phyloP scores from a whole-genome alignment of 1,284 basidiomycete species.

The Ceratobasidium sp. region DNA sequence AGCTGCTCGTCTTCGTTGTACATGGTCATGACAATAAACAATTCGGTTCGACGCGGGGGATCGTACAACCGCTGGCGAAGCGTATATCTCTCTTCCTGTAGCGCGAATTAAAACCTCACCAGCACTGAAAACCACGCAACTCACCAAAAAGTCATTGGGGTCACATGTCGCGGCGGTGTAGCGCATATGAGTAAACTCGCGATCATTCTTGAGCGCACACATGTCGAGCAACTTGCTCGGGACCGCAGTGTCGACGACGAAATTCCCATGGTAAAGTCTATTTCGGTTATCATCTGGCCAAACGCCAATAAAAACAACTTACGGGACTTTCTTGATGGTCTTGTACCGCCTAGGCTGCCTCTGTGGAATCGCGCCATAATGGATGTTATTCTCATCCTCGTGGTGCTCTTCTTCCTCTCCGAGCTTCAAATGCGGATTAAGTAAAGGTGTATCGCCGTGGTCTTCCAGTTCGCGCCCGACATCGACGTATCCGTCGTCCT shows the following conservation, averaged over 20 bases:
- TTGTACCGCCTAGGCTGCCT: conserved; percentile 85
- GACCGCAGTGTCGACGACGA: conserved; percentile 86
- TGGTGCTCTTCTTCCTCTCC: conserved; percentile 4
- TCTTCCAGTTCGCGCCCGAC: conserved; percentile 29
- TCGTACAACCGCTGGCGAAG: conserved; percentile 82
- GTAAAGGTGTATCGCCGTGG: conserved; percentile 17
- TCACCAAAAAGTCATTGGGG: conserved; percentile 81
- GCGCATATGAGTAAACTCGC: conserved; percentile 95
- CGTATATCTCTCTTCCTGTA: conserved; percentile 71
- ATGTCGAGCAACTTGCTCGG: conserved; percentile 84
- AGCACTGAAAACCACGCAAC: conserved; percentile 33
- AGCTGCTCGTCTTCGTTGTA: conserved; percentile 79
- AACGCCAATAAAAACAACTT: conserved; percentile 47
- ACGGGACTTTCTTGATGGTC: conserved; percentile 88
- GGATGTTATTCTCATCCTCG: conserved; percentile 50
- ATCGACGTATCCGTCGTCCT: conserved; percentile 31
- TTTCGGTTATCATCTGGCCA: neutral
- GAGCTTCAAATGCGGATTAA: conserved; percentile 11
- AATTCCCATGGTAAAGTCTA: conserved; percentile 88
- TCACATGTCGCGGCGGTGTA: conserved; percentile 94
- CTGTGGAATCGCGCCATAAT: conserved; percentile 85
- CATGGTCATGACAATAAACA: conserved; percentile 85
- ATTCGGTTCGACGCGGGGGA: conserved; percentile 77
- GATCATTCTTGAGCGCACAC: conserved; percentile 73
- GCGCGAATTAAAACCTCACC: neutral